Conservation (phyloP, 2,329 filamentous ascomycete species). For the Thielaviopsis musarum region DNA sequence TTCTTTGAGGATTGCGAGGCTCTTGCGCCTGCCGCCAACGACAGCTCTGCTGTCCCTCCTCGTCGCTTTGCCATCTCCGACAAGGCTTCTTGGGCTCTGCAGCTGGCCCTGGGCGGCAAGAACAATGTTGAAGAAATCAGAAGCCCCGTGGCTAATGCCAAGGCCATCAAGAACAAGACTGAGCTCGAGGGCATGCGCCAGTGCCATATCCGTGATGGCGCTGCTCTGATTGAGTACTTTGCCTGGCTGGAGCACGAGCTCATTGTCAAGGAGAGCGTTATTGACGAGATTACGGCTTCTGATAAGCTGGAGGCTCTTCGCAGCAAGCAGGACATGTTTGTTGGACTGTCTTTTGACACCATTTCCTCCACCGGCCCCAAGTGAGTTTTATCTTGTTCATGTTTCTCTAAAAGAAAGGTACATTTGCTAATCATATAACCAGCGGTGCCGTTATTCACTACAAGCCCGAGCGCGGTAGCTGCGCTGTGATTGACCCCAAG, state of each 20-base stretch:
- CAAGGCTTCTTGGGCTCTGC: conserved; percentile 84
- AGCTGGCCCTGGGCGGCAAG: conserved; percentile 70
- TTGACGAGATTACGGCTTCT: conserved; percentile 84
- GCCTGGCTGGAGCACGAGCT: conserved; percentile 92
- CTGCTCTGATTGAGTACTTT: conserved; percentile 81
- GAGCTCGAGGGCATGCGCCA: conserved; percentile 86
- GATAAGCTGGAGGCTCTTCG: conserved; percentile 74
- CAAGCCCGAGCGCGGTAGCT: conserved; percentile 67
- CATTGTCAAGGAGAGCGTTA: conserved; percentile 47
- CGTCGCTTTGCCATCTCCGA: conserved; percentile 75
- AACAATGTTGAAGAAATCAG: conserved; percentile 70
- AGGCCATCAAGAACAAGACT: conserved; percentile 82
- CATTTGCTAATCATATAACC: neutral
- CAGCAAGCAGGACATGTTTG: conserved; percentile 53
- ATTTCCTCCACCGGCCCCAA: conserved; percentile 84
- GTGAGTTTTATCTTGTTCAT: conserved; percentile 23
- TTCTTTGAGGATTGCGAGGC: conserved; percentile 65
- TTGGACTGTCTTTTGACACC: conserved; percentile 83
- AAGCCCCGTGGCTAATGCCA: conserved; percentile 77
- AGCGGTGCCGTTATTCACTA: conserved; percentile 96
- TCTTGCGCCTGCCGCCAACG: conserved; percentile 31
- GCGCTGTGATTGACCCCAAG: conserved; percentile 66
- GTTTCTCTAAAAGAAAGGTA: conserved; percentile 9
- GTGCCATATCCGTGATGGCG: conserved; percentile 86
- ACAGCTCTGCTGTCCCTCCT: conserved; percentile 17